Evolutionary conservation across 768 basidiomycete species (phyloP).

Genomic region (Holtermannia corniformis): DNA sequence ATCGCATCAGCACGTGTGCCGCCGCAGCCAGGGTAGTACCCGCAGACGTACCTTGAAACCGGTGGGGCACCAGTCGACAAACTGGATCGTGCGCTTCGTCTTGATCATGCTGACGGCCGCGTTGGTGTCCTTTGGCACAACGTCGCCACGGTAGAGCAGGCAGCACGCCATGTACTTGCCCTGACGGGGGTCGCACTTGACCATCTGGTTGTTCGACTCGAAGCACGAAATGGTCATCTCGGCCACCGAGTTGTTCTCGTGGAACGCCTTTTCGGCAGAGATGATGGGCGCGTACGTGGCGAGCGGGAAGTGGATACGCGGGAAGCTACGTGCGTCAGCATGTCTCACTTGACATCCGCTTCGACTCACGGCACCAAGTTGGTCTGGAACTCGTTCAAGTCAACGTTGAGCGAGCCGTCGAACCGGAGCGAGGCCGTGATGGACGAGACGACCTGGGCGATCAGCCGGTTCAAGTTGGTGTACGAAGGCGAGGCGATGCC

Average conservation of each 20-base stretch:
- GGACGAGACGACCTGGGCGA: conserved; percentile 97
- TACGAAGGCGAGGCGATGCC: conserved; percentile 77
- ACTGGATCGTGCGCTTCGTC: conserved; percentile 95
- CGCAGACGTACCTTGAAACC: conserved; percentile 64
- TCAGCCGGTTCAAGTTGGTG: conserved; percentile 87
- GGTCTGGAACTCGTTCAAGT: conserved; percentile 96
- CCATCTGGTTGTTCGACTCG: conserved; percentile 95
- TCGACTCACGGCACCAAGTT: conserved; percentile 84
- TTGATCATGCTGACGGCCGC: conserved; percentile 88
- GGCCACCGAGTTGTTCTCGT: conserved; percentile 93
- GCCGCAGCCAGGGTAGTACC: neutral
- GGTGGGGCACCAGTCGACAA: conserved; percentile 84
- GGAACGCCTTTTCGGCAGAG: conserved; percentile 81
- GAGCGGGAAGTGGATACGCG: conserved; percentile 96
- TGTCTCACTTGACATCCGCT: conserved; percentile 7
- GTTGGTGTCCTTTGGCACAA: conserved; percentile 92
- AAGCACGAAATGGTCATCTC: conserved; percentile 99
- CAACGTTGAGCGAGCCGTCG: conserved; percentile 94
- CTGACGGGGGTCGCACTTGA: conserved; percentile 88
- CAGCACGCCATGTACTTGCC: conserved; percentile 98
- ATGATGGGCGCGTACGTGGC: conserved; percentile 92
- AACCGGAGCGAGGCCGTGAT: conserved; percentile 95
- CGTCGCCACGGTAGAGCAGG: conserved; percentile 87
- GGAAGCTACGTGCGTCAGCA: conserved; percentile 55
- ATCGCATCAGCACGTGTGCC: too few species aligned